Conservation (phyloP, 768 basidiomycete genomes). For the Candolleomyces eurysporus region DNA sequence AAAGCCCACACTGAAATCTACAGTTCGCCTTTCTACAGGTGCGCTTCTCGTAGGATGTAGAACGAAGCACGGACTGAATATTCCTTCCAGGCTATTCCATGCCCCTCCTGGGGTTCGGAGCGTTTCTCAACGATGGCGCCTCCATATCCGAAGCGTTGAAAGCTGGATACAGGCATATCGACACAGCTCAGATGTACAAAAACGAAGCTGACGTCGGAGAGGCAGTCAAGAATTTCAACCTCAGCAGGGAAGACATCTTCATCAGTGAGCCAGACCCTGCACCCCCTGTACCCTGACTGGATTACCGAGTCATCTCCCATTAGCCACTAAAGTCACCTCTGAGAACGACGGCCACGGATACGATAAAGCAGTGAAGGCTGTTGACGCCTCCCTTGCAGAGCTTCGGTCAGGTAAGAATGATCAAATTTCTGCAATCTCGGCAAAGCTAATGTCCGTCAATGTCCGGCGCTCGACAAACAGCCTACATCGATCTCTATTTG, state of each 20-base stretch:
- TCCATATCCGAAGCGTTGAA: conserved; percentile 62
- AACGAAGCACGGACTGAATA: background rate
- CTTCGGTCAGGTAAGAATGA: conserved; percentile 10
- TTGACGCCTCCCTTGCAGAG: conserved; percentile 12
- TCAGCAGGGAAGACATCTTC: conserved; percentile 62
- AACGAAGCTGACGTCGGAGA: conserved; percentile 65
- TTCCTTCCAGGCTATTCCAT: conserved; percentile 44
- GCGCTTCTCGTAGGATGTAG: background rate
- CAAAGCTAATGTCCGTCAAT: background rate
- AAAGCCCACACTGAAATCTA: background rate
- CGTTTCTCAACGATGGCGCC: conserved; percentile 64
- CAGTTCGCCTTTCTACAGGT: background rate
- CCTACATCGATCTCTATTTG: conserved; percentile 62
- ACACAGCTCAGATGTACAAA: conserved; percentile 67
- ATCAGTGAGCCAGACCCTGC: conserved; percentile 52
- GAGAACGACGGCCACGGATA: conserved; percentile 37
- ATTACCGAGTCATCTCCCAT: background rate
- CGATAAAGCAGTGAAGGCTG: conserved; percentile 7
- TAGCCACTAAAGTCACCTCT: conserved; percentile 66
- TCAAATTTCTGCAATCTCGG: background rate
- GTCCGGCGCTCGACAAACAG: conserved; percentile 12
- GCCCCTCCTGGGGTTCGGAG: conserved; percentile 69
- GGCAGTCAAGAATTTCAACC: conserved; percentile 53
- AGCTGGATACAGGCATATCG: conserved; percentile 76
- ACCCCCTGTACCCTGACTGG: background rate